Evolutionary conservation across 768 basidiomycete genomes (phyloP).

Genomic region (Thelephora ganbajun): DNA sequence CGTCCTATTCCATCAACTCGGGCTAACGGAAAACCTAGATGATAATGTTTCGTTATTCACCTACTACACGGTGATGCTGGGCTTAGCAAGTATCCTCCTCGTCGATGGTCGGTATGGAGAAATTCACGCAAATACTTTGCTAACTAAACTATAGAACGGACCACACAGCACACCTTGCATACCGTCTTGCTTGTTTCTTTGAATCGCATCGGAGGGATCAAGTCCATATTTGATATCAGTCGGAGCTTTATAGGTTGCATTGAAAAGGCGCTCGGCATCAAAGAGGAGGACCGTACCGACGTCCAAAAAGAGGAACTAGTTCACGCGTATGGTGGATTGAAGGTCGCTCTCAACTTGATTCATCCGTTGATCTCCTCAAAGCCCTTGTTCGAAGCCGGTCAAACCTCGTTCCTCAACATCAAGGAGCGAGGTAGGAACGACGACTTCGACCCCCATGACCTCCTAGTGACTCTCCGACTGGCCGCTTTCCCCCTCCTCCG

Average conservation of each 20-base stretch:
- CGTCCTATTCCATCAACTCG: background rate
- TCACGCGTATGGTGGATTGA: constrained; percentile 70
- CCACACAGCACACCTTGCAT: constrained; percentile 59
- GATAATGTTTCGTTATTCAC: constrained; percentile 31
- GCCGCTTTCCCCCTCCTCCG: constrained; percentile 52
- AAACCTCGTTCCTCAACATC: constrained; percentile 58
- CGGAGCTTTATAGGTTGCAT: constrained; percentile 41
- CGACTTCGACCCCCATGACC: constrained; percentile 79
- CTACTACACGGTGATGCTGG: constrained; percentile 41
- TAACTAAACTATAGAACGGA: constrained; percentile 43
- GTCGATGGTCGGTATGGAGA: constrained; percentile 36
- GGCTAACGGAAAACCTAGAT: constrained; percentile 12
- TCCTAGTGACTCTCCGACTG: constrained; percentile 70
- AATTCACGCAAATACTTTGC: background rate
- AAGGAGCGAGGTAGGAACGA: constrained; percentile 55
- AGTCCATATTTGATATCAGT: constrained; percentile 48
- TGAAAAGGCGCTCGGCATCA: constrained; percentile 32
- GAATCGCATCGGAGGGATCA: constrained; percentile 55
- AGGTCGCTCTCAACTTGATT: constrained; percentile 68
- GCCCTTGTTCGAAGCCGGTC: constrained; percentile 72
- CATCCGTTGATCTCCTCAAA: constrained; percentile 67
- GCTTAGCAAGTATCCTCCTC: constrained; percentile 34
- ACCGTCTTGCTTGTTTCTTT: constrained; percentile 73
- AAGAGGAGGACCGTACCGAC: constrained; percentile 43
- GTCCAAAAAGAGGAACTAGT: constrained; percentile 47